Conservation (phyloP, 75 land plant species). For the Cryptomeria japonica region DNA sequence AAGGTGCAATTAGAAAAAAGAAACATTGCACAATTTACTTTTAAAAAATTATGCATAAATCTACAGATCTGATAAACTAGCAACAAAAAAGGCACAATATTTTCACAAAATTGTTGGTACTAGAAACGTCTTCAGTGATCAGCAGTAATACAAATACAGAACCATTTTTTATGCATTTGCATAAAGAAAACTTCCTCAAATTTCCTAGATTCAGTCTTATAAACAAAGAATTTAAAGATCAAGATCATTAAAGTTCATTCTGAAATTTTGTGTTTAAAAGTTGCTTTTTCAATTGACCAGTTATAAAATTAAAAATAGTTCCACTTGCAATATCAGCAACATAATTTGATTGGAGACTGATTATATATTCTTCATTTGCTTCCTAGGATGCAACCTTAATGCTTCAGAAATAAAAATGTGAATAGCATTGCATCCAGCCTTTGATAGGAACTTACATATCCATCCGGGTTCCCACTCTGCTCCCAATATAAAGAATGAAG, state of each 20-base stretch:
- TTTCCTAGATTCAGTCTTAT: neutral
- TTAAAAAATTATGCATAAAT: neutral
- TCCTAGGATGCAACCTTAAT: neutral
- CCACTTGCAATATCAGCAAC: neutral
- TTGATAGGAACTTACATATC: conserved; percentile 27
- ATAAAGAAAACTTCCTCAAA: neutral
- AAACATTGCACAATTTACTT: neutral
- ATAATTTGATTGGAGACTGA: neutral
- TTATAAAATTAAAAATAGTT: neutral
- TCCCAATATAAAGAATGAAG: conserved; percentile 51
- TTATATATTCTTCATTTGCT: neutral
- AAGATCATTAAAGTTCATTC: neutral
- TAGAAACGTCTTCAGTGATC: neutral
- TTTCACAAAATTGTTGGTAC: neutral
- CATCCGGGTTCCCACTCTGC: conserved; percentile 45
- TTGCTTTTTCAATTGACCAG: neutral
- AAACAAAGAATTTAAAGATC: neutral
- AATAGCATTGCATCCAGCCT: neutral
- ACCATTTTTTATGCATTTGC: neutral
- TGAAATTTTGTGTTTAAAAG: neutral
- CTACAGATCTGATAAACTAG: neutral
- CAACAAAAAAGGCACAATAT: neutral
- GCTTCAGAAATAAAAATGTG: neutral
- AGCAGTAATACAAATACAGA: neutral
- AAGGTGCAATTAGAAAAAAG: neutral